phyloP scores from a whole-genome alignment of 257 asterid species.

The Paulownia fortunei region DNA sequence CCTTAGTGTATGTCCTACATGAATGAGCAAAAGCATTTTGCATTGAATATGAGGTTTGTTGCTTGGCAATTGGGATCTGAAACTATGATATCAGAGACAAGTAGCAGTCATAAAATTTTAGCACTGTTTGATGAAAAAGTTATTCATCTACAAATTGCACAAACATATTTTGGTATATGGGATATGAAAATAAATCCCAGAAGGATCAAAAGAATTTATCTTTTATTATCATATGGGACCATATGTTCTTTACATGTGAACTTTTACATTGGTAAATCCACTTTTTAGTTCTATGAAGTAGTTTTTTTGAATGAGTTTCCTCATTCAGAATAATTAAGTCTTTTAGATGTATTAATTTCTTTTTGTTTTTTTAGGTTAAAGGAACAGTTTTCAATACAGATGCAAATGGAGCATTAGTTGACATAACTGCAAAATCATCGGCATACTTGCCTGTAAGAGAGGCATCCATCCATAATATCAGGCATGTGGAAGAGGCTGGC shows the following conservation, averaged over 20 bases:
- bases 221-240: background rate
- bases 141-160: too few species aligned
- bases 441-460: slow-evolving; percentile 88
- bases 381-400: slow-evolving; percentile 78
- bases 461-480: slow-evolving; percentile 77
- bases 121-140: too few species aligned
- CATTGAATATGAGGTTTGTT: too few species aligned
- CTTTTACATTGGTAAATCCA: background rate
- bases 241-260: background rate
- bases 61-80: too few species aligned
- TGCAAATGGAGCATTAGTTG: slow-evolving; percentile 91
- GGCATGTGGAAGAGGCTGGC: slow-evolving; percentile 86
- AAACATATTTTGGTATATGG: too few species aligned
- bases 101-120: too few species aligned
- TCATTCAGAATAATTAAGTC: background rate
- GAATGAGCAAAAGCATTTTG: too few species aligned
- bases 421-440: slow-evolving; percentile 89
- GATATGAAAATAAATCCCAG: background rate
- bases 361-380: slow-evolving; percentile 57
- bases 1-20: too few species aligned
- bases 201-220: background rate
- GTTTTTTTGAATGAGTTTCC: background rate
- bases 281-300: background rate
- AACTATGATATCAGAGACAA: too few species aligned
- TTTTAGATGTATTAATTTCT: too few species aligned